Base-by-base conservation (phyloP, 2,329 filamentous ascomycete species). In the Geoglossum cookeanum region DNA sequence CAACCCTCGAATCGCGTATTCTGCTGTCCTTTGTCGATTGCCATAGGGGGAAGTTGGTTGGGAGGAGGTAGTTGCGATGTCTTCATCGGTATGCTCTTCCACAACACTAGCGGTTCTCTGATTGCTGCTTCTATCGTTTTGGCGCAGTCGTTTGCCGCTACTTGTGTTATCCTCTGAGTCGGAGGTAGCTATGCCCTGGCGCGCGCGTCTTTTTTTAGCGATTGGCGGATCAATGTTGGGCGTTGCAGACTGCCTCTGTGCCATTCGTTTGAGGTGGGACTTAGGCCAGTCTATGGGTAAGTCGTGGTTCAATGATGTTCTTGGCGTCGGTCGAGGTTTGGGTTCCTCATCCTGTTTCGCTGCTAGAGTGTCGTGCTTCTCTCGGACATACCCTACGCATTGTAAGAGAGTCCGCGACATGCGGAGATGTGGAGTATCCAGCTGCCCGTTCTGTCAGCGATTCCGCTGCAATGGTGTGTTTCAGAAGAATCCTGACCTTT, bases 401-500 rank as follows among this genome's bases (percentile, higher is more conserved):
- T 57, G 56, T 8, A 53, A 33, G 13, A 57, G 17, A 29, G 22
- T 42, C 44, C 35, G 56, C n/a, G 15, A 52, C 56, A 57, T 54
- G 22, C 56, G 56, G 32, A 57, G 49, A 27, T 54, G 29, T 2
- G 56, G 56, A 9, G 35, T 30, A 27, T 30, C 35, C 22, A 17
- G 29, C 55, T 57, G 35, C 27, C n/a, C 22, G 3, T 30, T 8
- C 4, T 15, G 32, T 49, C 33, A 45, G 27, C n/a, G 29, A 45
- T 52, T 32, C 11, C 33, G 13, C 4, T 7, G 8, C 27, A 15
- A n/a, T 9, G 17, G 6, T 22, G 33, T 55, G 13, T 17, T 32
- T 7, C 6, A 17, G 33, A 42, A n/a, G 29, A 42, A n/a, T 7
- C 9, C 42, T 53, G 4, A 57, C 55, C 45, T 49, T 22, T 30